Base-by-base conservation (phyloP, 257 asterid species). In the Handroanthus guayacan region DNA sequence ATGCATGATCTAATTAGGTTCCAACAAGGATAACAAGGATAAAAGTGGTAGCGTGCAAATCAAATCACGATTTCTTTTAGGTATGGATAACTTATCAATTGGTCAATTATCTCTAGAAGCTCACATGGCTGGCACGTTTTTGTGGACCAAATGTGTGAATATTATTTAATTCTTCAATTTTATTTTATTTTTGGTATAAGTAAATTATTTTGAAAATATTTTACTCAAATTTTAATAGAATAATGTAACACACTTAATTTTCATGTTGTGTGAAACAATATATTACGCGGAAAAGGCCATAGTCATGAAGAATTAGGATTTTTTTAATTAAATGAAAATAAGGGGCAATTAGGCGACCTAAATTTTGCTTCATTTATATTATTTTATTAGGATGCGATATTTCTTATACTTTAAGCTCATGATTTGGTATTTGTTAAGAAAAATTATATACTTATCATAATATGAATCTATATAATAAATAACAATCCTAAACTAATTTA, bases 41-140 rank as follows among this genome's bases (percentile, higher is more conserved):
- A 10, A 9, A 65, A 8, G 17, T 67, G n/a, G 5, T 56, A 12
- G 34, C 14, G 12, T 48, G 71, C 41, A 10, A 2, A 54, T 74
- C 58, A 71, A 63, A 71, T 18, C 66, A 56, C 6, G 38, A 45
- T 11, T 17, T 54, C 9, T 65, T 14, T 38, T 50, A 52, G 73
- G 72, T 72, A 43, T 81, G 70, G 34, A 81, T 71, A 62, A 38
- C 62, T 25, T 69, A 77, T 62, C 74, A 66, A 58, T 71, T 60
- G 12, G 72, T 71, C 84, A 81, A 72, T 66, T 37, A 12, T 47
- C 36, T 20, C 57, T 67, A 34, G 47, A 79, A 67, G 62, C 5
- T 81, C 83, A 82, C 83, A 60, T 79, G 86, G 71, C 70, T 61
- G 52, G 6, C 83, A 70, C 63, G 76, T 66, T 43, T 82, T 81